These are phyloP conservation scores for Avena atlantica DNA, from an alignment of 176 grass and related monocot species.

Conservation along the genomic window DNA sequence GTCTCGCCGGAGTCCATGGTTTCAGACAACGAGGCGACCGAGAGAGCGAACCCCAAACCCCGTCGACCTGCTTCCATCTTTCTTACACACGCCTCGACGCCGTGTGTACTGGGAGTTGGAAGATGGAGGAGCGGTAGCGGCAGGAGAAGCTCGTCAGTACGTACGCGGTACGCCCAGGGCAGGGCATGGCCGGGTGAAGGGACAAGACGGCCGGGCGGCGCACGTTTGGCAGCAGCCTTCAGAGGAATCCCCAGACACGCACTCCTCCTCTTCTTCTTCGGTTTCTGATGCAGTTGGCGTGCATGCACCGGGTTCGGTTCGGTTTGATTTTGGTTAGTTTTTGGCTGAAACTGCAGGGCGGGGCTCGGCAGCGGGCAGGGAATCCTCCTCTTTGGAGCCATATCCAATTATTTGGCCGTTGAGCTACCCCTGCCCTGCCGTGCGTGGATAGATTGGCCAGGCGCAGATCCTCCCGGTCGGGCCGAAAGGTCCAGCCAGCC, in stretches of 20 bases:
- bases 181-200: conserved; percentile 39
- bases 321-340: conserved; percentile 11
- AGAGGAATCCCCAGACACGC: too few species aligned
- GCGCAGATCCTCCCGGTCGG: conserved; percentile 1
- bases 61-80: neutral
- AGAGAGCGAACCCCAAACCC: too few species aligned
- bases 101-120: neutral
- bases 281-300: neutral
- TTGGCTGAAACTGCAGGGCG: neutral
- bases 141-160: neutral
- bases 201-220: too few species aligned
- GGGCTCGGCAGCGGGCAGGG: neutral
- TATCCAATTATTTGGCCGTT: conserved; percentile 23
- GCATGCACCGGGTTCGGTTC: neutral
- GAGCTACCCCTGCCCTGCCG: neutral
- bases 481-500: neutral
- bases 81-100: too few species aligned
- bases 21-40: conserved; percentile 15
- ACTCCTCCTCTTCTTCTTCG: neutral
- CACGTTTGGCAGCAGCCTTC: too few species aligned
- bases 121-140: neutral
- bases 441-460: conserved; percentile 1
- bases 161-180: neutral
- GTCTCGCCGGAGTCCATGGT: neutral
- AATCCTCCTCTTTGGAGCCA: neutral